Conservation (phyloP, 108 stramenopile genomes). For the Skeletonema costatum region DNA sequence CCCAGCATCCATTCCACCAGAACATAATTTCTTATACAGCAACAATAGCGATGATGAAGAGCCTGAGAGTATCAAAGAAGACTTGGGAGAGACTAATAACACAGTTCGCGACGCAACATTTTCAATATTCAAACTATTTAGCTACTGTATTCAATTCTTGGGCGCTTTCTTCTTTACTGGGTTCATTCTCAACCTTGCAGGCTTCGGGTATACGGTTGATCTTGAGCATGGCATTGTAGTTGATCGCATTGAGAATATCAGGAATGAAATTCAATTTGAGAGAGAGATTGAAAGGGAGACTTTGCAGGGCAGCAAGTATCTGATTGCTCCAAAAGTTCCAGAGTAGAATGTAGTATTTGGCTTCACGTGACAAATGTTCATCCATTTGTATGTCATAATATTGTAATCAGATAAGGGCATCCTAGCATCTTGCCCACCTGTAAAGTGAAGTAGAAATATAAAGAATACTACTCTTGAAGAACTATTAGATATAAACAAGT, state of each 20-base stretch:
- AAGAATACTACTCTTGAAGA: background rate
- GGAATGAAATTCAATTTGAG: constrained; percentile 40
- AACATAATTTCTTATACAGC: background rate
- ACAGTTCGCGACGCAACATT: constrained; percentile 5
- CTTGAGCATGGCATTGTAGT: constrained; percentile 24
- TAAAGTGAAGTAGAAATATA: background rate
- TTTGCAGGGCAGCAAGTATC: constrained; percentile 9
- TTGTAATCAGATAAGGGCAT: too few species aligned
- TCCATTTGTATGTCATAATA: too few species aligned
- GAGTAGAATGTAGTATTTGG: background rate
- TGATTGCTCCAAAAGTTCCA: constrained; percentile 6
- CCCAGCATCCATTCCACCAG: background rate
- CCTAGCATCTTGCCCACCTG: background rate
- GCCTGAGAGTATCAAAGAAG: background rate
- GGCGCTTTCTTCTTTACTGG: constrained; percentile 20
- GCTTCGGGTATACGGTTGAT: constrained; percentile 26
- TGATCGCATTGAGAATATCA: constrained; percentile 24
- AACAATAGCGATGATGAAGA: background rate
- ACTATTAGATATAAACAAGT: background rate
- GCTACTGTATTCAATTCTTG: constrained; percentile 33
- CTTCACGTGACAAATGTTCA: background rate
- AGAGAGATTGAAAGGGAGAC: constrained; percentile 32
- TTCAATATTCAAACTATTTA: constrained; percentile 24
- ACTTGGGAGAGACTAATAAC: background rate
- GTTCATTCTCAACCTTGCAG: constrained; percentile 16